Evolutionary conservation across 2,329 filamentous ascomycete genomes (phyloP).

Genomic region (Beauveria brongniartii): DNA sequence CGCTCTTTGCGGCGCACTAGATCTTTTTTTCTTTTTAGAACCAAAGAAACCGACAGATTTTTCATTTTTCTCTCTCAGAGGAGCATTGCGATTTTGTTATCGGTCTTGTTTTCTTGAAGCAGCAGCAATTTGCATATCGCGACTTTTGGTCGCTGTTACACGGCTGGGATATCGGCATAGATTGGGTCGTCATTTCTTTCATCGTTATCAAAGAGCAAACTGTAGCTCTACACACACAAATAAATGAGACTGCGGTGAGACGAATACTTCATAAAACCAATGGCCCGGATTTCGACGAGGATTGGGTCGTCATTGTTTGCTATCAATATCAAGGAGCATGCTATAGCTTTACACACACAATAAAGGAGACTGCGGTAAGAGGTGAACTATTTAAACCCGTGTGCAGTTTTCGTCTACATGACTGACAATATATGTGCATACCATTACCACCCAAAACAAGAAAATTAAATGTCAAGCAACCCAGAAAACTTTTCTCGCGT

Average conservation of each 20-base stretch:
- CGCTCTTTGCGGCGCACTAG: slow-evolving; percentile 58
- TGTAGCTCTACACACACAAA: neutral
- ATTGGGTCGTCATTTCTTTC: neutral
- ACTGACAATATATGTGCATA: neutral
- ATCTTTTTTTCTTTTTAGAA: neutral
- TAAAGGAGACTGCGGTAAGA: neutral
- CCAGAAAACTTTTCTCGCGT: neutral
- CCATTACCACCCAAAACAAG: neutral
- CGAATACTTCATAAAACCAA: too few species aligned
- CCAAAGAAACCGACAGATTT: too few species aligned
- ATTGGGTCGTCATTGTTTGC: neutral
- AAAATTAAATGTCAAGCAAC: neutral
- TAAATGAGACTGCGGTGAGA: neutral
- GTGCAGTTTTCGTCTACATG: neutral
- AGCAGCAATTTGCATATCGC: neutral
- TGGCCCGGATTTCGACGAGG: neutral
- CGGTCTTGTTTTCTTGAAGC: neutral
- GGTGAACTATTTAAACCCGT: too few species aligned
- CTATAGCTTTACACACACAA: neutral
- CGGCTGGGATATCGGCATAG: neutral
- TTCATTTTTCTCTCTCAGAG: too few species aligned
- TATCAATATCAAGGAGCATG: neutral
- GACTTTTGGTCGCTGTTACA: neutral
- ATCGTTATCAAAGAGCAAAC: neutral
- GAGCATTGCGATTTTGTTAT: neutral